Percentiles rank a stretch among this genome's conserved stretches.
Evolutionary conservation across 768 basidiomycete species (phyloP).

Genomic region (Chiua virens): DNA sequence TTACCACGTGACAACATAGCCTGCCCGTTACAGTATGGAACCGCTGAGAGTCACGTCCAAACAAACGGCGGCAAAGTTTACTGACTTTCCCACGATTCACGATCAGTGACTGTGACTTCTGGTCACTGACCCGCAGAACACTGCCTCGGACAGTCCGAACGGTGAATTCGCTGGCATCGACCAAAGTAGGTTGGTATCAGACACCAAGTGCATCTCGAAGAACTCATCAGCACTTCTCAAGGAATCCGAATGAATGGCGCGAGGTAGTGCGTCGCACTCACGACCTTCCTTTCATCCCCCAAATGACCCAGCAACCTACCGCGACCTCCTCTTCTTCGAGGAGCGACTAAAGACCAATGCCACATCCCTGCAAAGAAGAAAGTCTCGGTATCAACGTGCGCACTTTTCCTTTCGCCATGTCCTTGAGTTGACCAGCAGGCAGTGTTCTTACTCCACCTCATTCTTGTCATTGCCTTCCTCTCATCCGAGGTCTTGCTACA

Average conservation of each 20-base stretch:
- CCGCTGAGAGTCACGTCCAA: too few relatives aligned
- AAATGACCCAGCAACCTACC: slow-evolving; percentile 76
- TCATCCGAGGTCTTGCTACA: slow-evolving; percentile 73
- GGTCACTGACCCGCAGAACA: slow-evolving; percentile 1
- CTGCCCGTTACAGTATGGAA: too few relatives aligned
- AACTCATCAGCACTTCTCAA: too few relatives aligned
- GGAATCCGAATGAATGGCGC: slow-evolving; percentile 23
- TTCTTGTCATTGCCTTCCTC: slow-evolving; percentile 67
- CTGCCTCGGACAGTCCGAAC: too few relatives aligned
- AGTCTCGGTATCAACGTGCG: slow-evolving; percentile 80
- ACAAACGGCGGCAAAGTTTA: neutral
- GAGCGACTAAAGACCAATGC: slow-evolving; percentile 96
- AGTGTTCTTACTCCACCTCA: slow-evolving; percentile 78
- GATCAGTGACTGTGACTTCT: neutral
- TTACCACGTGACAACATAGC: too few relatives aligned
- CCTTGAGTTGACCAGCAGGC: slow-evolving; percentile 15
- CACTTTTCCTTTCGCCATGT: slow-evolving; percentile 19
- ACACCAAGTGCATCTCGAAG: too few relatives aligned
- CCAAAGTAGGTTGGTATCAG: too few relatives aligned
- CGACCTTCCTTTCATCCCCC: slow-evolving; percentile 54
- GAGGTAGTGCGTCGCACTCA: slow-evolving; percentile 20
- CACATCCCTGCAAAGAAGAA: slow-evolving; percentile 72
- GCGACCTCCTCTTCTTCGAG: slow-evolving; percentile 90
- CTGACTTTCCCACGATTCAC: neutral
- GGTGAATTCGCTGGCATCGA: too few relatives aligned